Percentiles rank a stretch among this genome's conserved stretches.
phyloP scores from a whole-genome alignment of 1,139 yeast species.

The Lodderomyces jiufengensis region DNA sequence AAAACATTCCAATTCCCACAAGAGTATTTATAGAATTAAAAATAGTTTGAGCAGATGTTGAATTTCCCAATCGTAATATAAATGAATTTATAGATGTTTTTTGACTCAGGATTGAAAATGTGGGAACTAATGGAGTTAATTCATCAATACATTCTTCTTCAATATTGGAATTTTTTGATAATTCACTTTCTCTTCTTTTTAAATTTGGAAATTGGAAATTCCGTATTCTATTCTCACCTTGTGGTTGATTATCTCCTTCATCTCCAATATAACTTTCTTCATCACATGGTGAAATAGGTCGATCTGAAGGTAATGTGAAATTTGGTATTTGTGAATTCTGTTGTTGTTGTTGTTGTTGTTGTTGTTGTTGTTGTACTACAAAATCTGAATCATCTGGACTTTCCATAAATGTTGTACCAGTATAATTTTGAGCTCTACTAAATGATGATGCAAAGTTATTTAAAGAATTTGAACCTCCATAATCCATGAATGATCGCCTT shows the following conservation, averaged over 20 bases:
- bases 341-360: neutral
- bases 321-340: too few species aligned
- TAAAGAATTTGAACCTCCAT: constrained; percentile 62
- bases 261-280: constrained; percentile 6
- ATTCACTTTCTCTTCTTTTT: neutral
- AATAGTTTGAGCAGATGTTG: constrained; percentile 80
- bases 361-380: neutral
- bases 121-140: constrained; percentile 13
- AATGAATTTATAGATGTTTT: constrained; percentile 9
- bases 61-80: constrained; percentile 21
- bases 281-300: constrained; percentile 2
- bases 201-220: constrained; percentile 2
- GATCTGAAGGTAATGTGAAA: constrained; percentile 4
- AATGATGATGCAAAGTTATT: constrained; percentile 77
- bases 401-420: constrained; percentile 27
- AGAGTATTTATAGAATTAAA: constrained; percentile 84
- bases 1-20: constrained; percentile 81
- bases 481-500: constrained; percentile 24
- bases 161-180: too few species aligned
- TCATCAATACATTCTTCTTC: constrained; percentile 14
- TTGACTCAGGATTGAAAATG: constrained; percentile 8
- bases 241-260: neutral
- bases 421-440: constrained; percentile 67
- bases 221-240: constrained; percentile 1
- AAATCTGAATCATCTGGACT: constrained; percentile 1